A percentile compares a stretch with the other conserved stretches of the same genome.
Conservation (phyloP, 352 stramenopile species). For the Discostella stelligera region DNA sequence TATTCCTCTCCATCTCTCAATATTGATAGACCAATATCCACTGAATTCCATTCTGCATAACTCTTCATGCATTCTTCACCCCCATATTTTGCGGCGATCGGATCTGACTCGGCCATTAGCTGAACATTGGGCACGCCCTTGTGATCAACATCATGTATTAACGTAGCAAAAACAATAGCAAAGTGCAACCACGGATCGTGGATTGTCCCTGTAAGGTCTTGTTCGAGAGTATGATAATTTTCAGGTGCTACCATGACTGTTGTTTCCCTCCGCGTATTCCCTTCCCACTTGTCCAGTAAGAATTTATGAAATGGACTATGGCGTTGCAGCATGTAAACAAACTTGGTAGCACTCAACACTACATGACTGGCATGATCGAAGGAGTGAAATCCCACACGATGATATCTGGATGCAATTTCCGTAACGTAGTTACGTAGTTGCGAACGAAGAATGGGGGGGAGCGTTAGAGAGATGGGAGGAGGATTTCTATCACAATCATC, state of each 20-base stretch:
- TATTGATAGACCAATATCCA: conserved; percentile 39
- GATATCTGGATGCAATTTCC: conserved; percentile 28
- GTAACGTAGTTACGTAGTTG: conserved; percentile 27
- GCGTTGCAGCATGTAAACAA: conserved; percentile 31
- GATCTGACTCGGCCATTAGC: conserved; percentile 22
- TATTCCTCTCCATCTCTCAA: conserved; percentile 7
- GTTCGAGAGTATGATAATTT: background rate
- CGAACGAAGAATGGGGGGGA: conserved; percentile 16
- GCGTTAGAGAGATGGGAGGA: background rate
- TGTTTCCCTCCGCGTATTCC: too few relatives aligned
- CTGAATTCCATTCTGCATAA: conserved; percentile 42
- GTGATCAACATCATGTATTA: conserved; percentile 47
- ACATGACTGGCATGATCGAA: conserved; percentile 48
- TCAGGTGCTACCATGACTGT: too few relatives aligned
- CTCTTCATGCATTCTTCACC: conserved; percentile 17
- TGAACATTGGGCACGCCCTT: conserved; percentile 31
- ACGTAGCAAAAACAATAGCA: conserved; percentile 27
- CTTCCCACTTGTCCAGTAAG: background rate
- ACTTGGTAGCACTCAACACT: conserved; percentile 32
- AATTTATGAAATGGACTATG: conserved; percentile 18
- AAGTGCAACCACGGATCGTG: conserved; percentile 43
- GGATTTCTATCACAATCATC: background rate
- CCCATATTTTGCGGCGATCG: conserved; percentile 19
- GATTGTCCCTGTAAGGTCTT: conserved; percentile 19
- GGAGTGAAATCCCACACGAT: conserved; percentile 34